Percentiles rank a stretch among this genome's conserved stretches.
Conservation (phyloP, 2,329 filamentous ascomycete genomes). For the Diaporthe ilicicola region DNA sequence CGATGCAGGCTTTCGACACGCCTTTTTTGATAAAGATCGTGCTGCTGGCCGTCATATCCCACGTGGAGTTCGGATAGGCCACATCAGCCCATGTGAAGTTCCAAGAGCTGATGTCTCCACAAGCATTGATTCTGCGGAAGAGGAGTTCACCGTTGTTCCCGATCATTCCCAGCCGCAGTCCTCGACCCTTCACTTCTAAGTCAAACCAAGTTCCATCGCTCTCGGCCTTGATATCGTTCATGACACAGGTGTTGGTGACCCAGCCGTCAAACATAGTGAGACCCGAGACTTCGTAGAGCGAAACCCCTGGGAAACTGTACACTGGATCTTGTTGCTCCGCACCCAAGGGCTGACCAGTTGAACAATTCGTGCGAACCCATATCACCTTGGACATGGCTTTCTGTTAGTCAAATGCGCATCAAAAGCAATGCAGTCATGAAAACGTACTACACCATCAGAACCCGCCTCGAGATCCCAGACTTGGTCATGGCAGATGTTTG, state of each 20-base stretch:
- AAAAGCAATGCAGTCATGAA: background rate
- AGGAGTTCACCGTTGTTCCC: background rate
- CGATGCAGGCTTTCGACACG: background rate
- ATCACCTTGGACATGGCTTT: background rate
- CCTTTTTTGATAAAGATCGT: background rate
- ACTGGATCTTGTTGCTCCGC: background rate
- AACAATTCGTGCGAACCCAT: background rate
- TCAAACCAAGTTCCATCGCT: background rate
- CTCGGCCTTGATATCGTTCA: background rate
- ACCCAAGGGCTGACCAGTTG: background rate
- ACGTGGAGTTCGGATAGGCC: background rate
- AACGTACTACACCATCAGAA: background rate
- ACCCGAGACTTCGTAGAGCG: background rate
- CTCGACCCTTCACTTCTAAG: background rate
- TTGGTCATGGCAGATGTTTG: background rate
- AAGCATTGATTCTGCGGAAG: background rate
- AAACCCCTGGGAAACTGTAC: background rate
- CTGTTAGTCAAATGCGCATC: background rate
- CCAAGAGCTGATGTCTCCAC: background rate
- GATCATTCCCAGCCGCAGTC: background rate
- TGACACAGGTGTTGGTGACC: background rate
- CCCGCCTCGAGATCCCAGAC: background rate
- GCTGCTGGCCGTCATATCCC: background rate
- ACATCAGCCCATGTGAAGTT: background rate
- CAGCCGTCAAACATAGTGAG: background rate